Evolutionary conservation across 345 rosid species (phyloP), one percentile per base, ranked within the genome.

Genomic region (Cardamine chenopodiifolia): DNA sequence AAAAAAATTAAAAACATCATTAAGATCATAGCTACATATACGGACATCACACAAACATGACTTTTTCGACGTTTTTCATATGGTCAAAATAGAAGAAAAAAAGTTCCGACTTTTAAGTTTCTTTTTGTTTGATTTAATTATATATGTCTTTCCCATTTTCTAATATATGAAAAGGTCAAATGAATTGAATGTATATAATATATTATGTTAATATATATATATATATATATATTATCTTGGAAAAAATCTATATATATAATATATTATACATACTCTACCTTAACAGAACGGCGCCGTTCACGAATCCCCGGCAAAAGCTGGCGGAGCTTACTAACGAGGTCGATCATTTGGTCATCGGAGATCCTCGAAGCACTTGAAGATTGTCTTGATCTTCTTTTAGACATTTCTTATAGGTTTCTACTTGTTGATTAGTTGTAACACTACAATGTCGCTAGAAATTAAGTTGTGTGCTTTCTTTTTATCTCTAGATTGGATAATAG

Each of bases 231-330:
- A 23, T n/a, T n/a, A n/a, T n/a, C n/a, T n/a, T n/a, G n/a, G n/a
- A n/a, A n/a, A n/a, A n/a, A n/a, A n/a, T n/a, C n/a, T 28, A 28
- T 28, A 34, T 34, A 34, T 11, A 19, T 62, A 23, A 23, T 23
- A 23, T n/a, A n/a, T n/a, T n/a, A n/a, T n/a, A n/a, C n/a, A 2
- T 22, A 31, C 12, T 32, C 23, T 65, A 90, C 98, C 97, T 87
- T 86, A 83, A 83, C 83, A 61, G 93, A 84, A 71, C 93, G 89
- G 70, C 89, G 82, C 48, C 89, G 76, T 49, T 75, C 72, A n/a
- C 86, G 87, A 66, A 88, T 75, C 85, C 88, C 96, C 56, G 98
- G 98, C 62, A 90, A 82, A 56, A 89, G 87, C 37, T 83, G 98
- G 47, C 88, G 98, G 70, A 93, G 78, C 82, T 90, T 88, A 62